Evolutionary conservation across 768 basidiomycete species (phyloP).

Genomic region (Aureoboletus auriporus): DNA sequence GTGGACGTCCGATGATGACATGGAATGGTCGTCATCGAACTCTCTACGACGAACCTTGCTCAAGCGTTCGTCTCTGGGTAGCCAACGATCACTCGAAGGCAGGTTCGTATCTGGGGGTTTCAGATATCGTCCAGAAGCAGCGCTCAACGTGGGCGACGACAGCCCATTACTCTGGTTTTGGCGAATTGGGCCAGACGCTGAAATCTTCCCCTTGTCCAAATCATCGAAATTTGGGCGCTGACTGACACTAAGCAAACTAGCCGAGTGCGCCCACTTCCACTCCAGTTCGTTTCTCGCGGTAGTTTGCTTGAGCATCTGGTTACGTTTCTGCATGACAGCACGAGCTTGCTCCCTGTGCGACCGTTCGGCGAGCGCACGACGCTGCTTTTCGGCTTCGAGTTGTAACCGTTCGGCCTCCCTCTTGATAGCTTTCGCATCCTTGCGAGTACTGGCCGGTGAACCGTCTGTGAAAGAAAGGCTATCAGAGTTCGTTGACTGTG

Average conservation of each 20-base stretch:
- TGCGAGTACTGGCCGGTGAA: conserved; percentile 36
- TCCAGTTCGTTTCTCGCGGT: conserved; percentile 52
- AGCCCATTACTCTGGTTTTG: conserved; percentile 45
- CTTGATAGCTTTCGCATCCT: conserved; percentile 71
- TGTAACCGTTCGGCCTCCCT: conserved; percentile 77
- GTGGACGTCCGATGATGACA: conserved; percentile 84
- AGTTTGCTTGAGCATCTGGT: conserved; percentile 62
- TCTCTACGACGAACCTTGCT: conserved; percentile 78
- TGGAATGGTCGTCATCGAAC: conserved; percentile 87
- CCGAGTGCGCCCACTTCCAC: conserved; percentile 48
- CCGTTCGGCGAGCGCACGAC: conserved; percentile 69
- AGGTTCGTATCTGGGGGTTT: conserved; percentile 33
- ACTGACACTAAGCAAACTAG: conserved; percentile 41
- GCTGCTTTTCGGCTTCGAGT: conserved; percentile 80
- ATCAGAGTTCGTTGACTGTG: conserved; percentile 74
- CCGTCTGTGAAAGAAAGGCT: conserved; percentile 57
- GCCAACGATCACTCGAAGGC: conserved; percentile 44
- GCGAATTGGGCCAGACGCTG: conserved; percentile 61
- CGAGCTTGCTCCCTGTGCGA: conserved; percentile 84
- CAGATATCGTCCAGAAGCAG: conserved; percentile 57
- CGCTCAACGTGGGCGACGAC: conserved; percentile 49
- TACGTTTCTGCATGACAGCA: conserved; percentile 89
- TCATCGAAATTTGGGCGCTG: conserved; percentile 27
- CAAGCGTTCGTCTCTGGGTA: conserved; percentile 52
- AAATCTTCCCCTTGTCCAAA: conserved; percentile 45